A percentile compares a stretch with the other conserved stretches of the same genome.
phyloP scores from a whole-genome alignment of 1,139 yeast species.

The Nematodospora anomalae region DNA sequence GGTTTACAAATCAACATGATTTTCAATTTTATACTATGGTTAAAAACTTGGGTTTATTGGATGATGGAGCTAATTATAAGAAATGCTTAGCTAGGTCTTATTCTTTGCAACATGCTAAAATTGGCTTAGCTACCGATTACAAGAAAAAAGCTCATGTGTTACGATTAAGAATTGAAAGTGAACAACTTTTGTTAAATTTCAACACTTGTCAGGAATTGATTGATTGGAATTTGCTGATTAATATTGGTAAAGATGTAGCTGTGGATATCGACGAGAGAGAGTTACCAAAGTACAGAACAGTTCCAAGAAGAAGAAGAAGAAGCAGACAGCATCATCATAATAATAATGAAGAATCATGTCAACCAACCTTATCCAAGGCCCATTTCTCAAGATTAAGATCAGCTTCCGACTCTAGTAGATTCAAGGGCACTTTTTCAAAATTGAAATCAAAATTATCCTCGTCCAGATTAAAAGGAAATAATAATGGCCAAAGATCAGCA shows the following conservation, averaged over 20 bases:
- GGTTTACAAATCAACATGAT: slow-evolving; percentile 36
- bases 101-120: slow-evolving; percentile 65
- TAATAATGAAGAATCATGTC: slow-evolving; percentile 1
- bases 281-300: slow-evolving; percentile 67
- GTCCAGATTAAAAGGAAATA: background rate
- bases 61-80: slow-evolving; percentile 18
- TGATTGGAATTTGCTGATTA: slow-evolving; percentile 62
- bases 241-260: slow-evolving; percentile 63
- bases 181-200: slow-evolving; percentile 63
- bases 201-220: slow-evolving; percentile 56
- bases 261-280: slow-evolving; percentile 60
- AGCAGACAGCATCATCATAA: slow-evolving; percentile 14
- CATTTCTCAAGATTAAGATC: slow-evolving; percentile 12
- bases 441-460: slow-evolving; percentile 19
- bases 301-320: slow-evolving; percentile 63
- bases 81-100: slow-evolving; percentile 49
- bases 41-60: slow-evolving; percentile 26
- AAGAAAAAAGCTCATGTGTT: slow-evolving; percentile 58
- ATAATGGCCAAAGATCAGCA: background rate
- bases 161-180: slow-evolving; percentile 64
- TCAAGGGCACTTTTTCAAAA: slow-evolving; percentile 24
- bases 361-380: slow-evolving; percentile 1
- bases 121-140: slow-evolving; percentile 73
- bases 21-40: slow-evolving; percentile 37
- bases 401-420: slow-evolving; percentile 16